Evolutionary conservation across 2,329 filamentous ascomycete genomes (phyloP).

Genomic region (Sarocladiaceae sp.): DNA sequence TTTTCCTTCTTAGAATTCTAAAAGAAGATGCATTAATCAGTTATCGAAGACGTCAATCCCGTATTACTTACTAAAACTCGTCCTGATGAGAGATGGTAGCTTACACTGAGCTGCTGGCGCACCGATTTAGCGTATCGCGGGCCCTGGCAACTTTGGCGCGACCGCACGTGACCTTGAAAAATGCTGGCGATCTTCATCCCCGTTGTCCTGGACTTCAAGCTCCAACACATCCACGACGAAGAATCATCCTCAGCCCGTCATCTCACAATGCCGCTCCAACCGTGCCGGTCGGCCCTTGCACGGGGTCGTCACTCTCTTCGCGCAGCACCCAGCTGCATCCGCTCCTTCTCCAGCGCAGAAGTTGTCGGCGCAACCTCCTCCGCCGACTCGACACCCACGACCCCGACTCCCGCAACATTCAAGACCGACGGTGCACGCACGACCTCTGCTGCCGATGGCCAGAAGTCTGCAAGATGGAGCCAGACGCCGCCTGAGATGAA

Average conservation of each 20-base stretch:
- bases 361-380: constrained; percentile 23
- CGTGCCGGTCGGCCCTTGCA: constrained; percentile 23
- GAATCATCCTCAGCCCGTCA: neutral
- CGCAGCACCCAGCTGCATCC: constrained; percentile 4
- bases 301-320: constrained; percentile 19
- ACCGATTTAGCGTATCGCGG: constrained; percentile 11
- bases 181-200: constrained; percentile 20
- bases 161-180: constrained; percentile 25
- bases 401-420: constrained; percentile 20
- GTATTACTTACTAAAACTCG: no score
- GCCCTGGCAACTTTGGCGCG: constrained; percentile 9
- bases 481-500: constrained; percentile 65
- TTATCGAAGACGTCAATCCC: no score
- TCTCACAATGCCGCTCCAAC: constrained; percentile 26
- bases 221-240: neutral
- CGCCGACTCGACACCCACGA: constrained; percentile 17
- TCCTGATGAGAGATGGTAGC: no score
- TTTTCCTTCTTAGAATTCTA: no score
- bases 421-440: constrained; percentile 12
- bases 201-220: neutral
- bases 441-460: neutral
- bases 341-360: neutral
- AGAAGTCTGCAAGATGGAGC: constrained; percentile 55
- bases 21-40: neutral
- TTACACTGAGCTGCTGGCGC: no score